A percentile compares a stretch with the other conserved stretches of the same genome.
phyloP scores from a whole-genome alignment of 2,329 filamentous ascomycete species.

The Chaetoscypha palmicola region DNA sequence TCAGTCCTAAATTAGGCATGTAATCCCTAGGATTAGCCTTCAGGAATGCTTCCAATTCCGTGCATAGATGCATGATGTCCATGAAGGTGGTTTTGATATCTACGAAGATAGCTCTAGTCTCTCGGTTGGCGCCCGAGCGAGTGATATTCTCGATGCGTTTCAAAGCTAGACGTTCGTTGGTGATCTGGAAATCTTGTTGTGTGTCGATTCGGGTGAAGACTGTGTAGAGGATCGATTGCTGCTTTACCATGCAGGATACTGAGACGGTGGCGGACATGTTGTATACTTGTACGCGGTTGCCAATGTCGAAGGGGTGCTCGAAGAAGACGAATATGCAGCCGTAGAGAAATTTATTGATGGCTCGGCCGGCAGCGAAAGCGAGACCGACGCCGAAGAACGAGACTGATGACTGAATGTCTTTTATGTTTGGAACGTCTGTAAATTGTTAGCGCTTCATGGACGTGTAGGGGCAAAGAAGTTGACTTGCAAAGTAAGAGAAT shows the following conservation, averaged over 20 bases:
- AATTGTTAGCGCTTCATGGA: conserved; percentile 16
- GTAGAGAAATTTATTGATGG: conserved; percentile 86
- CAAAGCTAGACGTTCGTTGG: conserved; percentile 82
- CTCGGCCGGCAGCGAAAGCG: conserved; percentile 87
- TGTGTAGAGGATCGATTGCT: conserved; percentile 86
- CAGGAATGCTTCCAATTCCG: conserved; percentile 79
- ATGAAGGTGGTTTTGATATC: conserved; percentile 79
- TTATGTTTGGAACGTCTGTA: conserved; percentile 73
- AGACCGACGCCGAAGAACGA: conserved; percentile 75
- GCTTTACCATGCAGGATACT: conserved; percentile 63
- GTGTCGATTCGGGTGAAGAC: conserved; percentile 77
- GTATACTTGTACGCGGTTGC: conserved; percentile 77
- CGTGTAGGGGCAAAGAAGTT: conserved; percentile 8
- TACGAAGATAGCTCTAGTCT: conserved; percentile 64
- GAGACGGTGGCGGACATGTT: conserved; percentile 33
- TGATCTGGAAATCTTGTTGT: conserved; percentile 66
- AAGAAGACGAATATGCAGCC: conserved; percentile 96
- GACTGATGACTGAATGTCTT: conserved; percentile 72
- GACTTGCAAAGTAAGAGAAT: conserved; percentile 58
- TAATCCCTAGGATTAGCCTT: conserved; percentile 86
- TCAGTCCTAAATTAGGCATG: conserved; percentile 70
- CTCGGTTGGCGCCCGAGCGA: conserved; percentile 85
- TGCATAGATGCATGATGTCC: conserved; percentile 73
- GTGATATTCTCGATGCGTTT: conserved; percentile 86
- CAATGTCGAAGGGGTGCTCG: conserved; percentile 93